These are phyloP conservation scores for Ganoderma sinense DNA, from an alignment of 1,284 basidiomycete genomes.

Conservation along the genomic window DNA sequence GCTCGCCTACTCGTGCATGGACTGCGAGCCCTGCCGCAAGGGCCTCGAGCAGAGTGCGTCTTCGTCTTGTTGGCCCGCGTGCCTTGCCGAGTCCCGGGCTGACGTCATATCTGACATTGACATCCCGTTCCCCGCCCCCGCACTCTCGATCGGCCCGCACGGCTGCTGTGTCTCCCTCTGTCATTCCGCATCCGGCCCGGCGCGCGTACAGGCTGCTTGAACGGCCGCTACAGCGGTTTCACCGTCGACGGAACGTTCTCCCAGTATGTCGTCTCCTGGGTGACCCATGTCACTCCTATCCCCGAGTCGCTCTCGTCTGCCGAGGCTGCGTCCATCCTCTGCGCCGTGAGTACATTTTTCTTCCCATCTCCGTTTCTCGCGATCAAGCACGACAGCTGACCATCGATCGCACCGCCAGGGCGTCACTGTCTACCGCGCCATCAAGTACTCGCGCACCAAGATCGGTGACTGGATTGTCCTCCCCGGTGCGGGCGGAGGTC, in stretches of 20 bases:
- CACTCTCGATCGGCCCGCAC: neutral
- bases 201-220: slow-evolving; percentile 57
- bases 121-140: neutral
- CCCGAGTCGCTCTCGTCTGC: slow-evolving; percentile 71
- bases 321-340: slow-evolving; percentile 84
- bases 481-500: slow-evolving; percentile 80
- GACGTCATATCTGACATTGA: slow-evolving; percentile 27
- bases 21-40: slow-evolving; percentile 80
- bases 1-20: slow-evolving; percentile 55
- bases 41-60: slow-evolving; percentile 74
- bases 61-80: neutral
- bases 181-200: neutral
- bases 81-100: slow-evolving; percentile 2
- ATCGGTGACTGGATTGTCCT: slow-evolving; percentile 87
- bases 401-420: slow-evolving; percentile 51
- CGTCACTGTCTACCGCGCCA: slow-evolving; percentile 84
- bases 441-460: slow-evolving; percentile 76
- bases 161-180: neutral
- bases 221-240: slow-evolving; percentile 74
- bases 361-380: neutral
- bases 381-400: neutral
- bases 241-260: slow-evolving; percentile 87
- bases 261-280: slow-evolving; percentile 67
- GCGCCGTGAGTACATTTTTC: slow-evolving; percentile 61
- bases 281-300: slow-evolving; percentile 71